Percentiles rank a stretch among this genome's conserved stretches.
phyloP scores from a whole-genome alignment of 208 protist species.

The Acanthamoeba quina region DNA sequence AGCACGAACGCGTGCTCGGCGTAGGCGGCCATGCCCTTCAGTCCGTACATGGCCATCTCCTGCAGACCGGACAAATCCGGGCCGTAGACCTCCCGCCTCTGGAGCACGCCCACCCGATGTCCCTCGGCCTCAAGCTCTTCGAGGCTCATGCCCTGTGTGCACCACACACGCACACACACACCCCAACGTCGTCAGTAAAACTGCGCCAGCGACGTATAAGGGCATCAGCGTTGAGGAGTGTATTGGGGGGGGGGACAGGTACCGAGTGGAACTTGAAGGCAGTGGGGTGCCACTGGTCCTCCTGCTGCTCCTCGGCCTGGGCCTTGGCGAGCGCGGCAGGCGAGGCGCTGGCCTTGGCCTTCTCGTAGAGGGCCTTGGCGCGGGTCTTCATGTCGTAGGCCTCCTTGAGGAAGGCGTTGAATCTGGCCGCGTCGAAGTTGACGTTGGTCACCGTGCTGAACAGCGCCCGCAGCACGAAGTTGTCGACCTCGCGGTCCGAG shows the following conservation, averaged over 20 bases:
- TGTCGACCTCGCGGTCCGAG: slow-evolving; percentile 76
- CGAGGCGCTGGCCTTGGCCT: slow-evolving; percentile 28
- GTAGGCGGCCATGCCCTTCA: slow-evolving; percentile 90
- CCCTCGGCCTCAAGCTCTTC: slow-evolving; percentile 43
- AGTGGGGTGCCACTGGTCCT: slow-evolving; percentile 52
- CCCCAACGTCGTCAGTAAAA: too few species aligned
- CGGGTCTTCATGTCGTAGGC: slow-evolving; percentile 20
- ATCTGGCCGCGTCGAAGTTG: slow-evolving; percentile 73
- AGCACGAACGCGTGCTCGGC: slow-evolving; percentile 82
- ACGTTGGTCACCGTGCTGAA: slow-evolving; percentile 92
- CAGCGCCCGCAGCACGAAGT: slow-evolving; percentile 82
- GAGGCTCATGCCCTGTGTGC: neutral
- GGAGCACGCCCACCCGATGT: slow-evolving; percentile 20
- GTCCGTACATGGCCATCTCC: slow-evolving; percentile 88
- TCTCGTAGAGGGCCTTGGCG: slow-evolving; percentile 67
- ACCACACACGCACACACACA: too few species aligned
- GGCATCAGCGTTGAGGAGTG: too few species aligned
- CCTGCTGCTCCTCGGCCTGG: slow-evolving; percentile 6
- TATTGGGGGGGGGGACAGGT: too few species aligned
- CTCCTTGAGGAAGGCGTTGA: slow-evolving; percentile 50
- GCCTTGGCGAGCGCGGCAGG: slow-evolving; percentile 2
- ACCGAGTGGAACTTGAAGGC: neutral
- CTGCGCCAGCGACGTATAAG: too few species aligned
- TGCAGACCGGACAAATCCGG: slow-evolving; percentile 66
- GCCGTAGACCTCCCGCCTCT: slow-evolving; percentile 6